phyloP scores from a whole-genome alignment of 192 early-diverging fungal genomes.

The Mortierella alpina region DNA sequence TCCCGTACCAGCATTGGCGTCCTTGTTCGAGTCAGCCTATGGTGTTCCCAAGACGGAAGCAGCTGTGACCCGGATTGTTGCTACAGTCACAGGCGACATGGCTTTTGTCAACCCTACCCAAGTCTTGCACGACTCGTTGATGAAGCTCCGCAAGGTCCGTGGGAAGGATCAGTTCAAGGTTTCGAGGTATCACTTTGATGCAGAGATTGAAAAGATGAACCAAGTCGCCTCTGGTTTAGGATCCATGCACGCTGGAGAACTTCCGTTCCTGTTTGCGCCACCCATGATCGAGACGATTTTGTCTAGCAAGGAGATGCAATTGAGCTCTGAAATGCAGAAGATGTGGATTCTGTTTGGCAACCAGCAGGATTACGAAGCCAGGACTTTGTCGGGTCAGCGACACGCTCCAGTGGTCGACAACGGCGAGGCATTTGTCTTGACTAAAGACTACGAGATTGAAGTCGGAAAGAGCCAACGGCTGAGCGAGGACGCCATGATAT shows the following conservation, averaged over 20 bases:
- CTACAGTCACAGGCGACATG: conserved; percentile 1
- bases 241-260: conserved; percentile 27
- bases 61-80: neutral
- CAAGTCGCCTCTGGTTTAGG: conserved; percentile 3
- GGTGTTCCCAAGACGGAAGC: conserved; percentile 17
- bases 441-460: neutral
- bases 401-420: neutral
- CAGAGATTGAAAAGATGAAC: neutral
- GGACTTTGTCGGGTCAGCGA: neutral
- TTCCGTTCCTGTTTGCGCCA: conserved; percentile 20
- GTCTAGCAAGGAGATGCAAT: neutral
- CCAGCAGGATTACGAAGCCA: neutral
- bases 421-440: conserved; percentile 3
- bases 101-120: conserved; percentile 9
- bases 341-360: conserved; percentile 32
- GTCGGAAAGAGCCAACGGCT: neutral
- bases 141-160: neutral
- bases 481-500: neutral
- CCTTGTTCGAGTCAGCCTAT: conserved; percentile 12
- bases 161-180: neutral
- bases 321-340: conserved; percentile 19
- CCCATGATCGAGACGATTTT: conserved; percentile 9
- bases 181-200: conserved; percentile 15
- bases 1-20: conserved; percentile 1
- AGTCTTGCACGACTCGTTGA: neutral